These are phyloP conservation scores for Monosporascus ibericus DNA, from an alignment of 2,329 filamentous ascomycete species.

Conservation along the genomic window DNA sequence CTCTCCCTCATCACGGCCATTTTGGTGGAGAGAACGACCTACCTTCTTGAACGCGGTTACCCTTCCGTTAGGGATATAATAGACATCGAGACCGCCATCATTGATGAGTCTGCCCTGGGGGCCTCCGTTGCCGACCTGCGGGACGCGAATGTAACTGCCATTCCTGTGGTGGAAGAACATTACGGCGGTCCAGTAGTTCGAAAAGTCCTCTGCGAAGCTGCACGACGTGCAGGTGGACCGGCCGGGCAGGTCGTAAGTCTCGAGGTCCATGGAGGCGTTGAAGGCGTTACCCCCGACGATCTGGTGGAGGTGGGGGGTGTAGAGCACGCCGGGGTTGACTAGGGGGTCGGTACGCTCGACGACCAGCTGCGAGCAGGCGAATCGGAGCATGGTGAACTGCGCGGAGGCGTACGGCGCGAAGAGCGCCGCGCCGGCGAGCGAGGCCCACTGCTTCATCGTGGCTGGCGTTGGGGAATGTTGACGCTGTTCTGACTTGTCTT, in stretches of 20 bases:
- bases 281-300: conserved; percentile 40
- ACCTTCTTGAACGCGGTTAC: conserved; percentile 36
- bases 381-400: conserved; percentile 37
- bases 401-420: conserved; percentile 25
- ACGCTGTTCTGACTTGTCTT: not conserved
- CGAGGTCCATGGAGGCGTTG: conserved; percentile 37
- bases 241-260: conserved; percentile 26
- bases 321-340: conserved; percentile 38
- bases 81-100: conserved; percentile 37
- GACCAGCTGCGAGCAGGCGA: conserved; percentile 41
- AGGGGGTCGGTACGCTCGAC: conserved; percentile 40
- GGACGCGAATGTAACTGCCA: conserved; percentile 36
- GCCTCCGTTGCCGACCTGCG: conserved; percentile 38
- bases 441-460: conserved; percentile 28
- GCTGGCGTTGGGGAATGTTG: not conserved
- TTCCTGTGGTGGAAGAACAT: conserved; percentile 40
- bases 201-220: conserved; percentile 37
- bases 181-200: conserved; percentile 42
- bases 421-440: conserved; percentile 24
- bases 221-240: conserved; percentile 37
- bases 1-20: not conserved
- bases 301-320: conserved; percentile 41
- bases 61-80: conserved; percentile 38
- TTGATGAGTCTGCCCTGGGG: conserved; percentile 37
- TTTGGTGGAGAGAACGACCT: conserved; percentile 1